Evolutionary conservation across 768 basidiomycete species (phyloP), one percentile per base, ranked within the genome.

Genomic region (Glaciozyma antarctica): DNA sequence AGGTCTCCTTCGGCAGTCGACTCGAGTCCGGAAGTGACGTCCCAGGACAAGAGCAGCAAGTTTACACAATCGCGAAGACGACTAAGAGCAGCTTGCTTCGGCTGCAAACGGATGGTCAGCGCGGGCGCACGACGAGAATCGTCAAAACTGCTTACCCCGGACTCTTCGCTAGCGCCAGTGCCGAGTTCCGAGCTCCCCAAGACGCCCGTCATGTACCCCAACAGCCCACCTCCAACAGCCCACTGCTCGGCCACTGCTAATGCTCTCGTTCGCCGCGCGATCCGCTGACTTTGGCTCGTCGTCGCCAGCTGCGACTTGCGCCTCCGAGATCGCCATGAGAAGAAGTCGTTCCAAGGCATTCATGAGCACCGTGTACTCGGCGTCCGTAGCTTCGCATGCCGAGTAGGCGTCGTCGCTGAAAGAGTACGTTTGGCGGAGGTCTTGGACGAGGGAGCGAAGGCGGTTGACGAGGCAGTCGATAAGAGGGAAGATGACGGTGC

Each of bases 161-260:
- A 53, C 54, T 62, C 61, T 21, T 70, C 69, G 2, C 62, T 53
- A 2, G 67, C 17, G 3, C 64, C 63, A 2, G 57, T 24, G 22
- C 64, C 69, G 22, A 67, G 55, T 44, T 78, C 81, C n/a, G 91
- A 88, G 0, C 84, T 84, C 49, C 87, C 83, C 73, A 99, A 93
- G 3, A 97, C 93, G 62, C 85, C 88, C 2, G 91, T 92, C 59
- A 99, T 86, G 72, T 90, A 88, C 13, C 92, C 90, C 0, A 97
- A 79, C 16, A 98, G 77, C 2, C 92, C 86, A 32, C 73, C 73
- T n/a, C 82, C 38, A 7, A n/a, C n/a, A n/a, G n/a, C 10, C 80
- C 12, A 79, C 73, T 22, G 82, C 80, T 13, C 80, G 79, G 68
- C 86, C 85, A 34, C 59, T 5, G 9, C 26, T 51, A 0, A 47